A percentile compares a stretch with the other conserved stretches of the same genome.
Conservation (phyloP, 345 rosid genomes). For the Draba incana region DNA sequence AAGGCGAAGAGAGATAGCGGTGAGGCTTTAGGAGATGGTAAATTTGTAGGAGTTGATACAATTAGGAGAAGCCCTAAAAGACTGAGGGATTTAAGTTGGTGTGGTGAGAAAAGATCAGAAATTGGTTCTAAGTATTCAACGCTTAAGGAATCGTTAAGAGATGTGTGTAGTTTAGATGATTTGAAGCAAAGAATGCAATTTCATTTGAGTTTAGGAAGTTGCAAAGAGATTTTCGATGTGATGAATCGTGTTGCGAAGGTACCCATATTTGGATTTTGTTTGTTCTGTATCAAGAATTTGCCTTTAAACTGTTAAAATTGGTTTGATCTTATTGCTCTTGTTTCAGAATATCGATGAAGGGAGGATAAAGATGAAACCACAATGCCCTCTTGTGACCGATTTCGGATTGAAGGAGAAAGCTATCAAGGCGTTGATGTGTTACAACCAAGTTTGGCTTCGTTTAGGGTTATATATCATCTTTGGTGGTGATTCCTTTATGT, state of each 20-base stretch:
- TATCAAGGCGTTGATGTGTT: constrained; percentile 59
- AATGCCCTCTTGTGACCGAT: constrained; percentile 92
- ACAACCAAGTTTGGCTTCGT: constrained; percentile 85
- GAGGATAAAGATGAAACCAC: constrained; percentile 80
- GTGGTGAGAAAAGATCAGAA: constrained; percentile 41
- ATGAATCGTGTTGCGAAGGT: constrained; percentile 82
- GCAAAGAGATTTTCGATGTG: constrained; percentile 68
- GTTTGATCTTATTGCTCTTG: constrained; percentile 23
- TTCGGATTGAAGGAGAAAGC: constrained; percentile 87
- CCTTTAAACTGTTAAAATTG: constrained; percentile 1
- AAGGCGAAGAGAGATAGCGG: constrained; percentile 62
- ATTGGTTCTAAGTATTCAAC: constrained; percentile 39
- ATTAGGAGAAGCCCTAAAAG: constrained; percentile 72
- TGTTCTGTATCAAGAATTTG: constrained; percentile 5
- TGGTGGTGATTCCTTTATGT: constrained; percentile 84
- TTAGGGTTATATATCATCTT: constrained; percentile 70
- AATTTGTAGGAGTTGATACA: constrained; percentile 47
- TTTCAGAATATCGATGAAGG: constrained; percentile 88
- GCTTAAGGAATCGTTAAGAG: constrained; percentile 62
- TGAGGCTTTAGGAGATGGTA: constrained; percentile 29
- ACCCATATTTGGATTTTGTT: not conserved
- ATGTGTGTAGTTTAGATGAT: constrained; percentile 92
- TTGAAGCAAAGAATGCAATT: constrained; percentile 67
- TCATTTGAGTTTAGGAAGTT: constrained; percentile 62
- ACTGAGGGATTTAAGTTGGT: constrained; percentile 57